These are phyloP conservation scores for Eimeria acervulina DNA, from an alignment of 169 alveolate genomes.

Conservation along the genomic window DNA sequence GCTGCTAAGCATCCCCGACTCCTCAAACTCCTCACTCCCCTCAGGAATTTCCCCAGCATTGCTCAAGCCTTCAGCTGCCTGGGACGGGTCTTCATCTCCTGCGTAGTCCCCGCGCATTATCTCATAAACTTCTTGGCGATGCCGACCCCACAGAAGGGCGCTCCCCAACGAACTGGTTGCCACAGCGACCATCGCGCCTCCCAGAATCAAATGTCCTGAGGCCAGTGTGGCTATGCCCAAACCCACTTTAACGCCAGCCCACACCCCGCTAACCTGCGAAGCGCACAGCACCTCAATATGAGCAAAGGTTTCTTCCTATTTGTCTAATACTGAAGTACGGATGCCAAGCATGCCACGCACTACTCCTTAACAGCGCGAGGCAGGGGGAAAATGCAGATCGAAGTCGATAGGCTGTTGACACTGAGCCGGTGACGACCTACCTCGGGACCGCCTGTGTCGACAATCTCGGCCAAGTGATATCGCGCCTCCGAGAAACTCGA, in stretches of 20 bases:
- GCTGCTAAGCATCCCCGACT: background rate
- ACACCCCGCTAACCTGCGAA: constrained; percentile 75
- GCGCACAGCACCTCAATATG: background rate
- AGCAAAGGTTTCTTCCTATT: background rate
- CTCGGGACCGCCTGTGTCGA: constrained; percentile 78
- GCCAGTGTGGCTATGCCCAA: constrained; percentile 78
- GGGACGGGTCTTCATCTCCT: constrained; percentile 23
- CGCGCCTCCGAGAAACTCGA: constrained; percentile 63
- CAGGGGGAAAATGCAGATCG: too few species aligned
- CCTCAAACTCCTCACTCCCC: background rate
- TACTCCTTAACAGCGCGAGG: background rate
- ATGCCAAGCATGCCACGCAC: background rate
- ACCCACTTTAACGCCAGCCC: constrained; percentile 82
- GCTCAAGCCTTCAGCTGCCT: background rate
- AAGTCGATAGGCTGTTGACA: background rate
- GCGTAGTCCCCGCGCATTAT: constrained; percentile 57
- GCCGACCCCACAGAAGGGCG: constrained; percentile 78
- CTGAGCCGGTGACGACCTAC: background rate
- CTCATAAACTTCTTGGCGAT: constrained; percentile 70
- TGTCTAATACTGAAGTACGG: background rate
- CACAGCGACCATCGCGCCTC: constrained; percentile 79
- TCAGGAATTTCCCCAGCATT: background rate
- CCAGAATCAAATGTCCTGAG: constrained; percentile 74
- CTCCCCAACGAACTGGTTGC: constrained; percentile 79
- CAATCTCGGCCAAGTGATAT: constrained; percentile 64